phyloP scores from a whole-genome alignment of 2,329 filamentous ascomycete genomes.

The Ascochyta viciae-villosae region DNA sequence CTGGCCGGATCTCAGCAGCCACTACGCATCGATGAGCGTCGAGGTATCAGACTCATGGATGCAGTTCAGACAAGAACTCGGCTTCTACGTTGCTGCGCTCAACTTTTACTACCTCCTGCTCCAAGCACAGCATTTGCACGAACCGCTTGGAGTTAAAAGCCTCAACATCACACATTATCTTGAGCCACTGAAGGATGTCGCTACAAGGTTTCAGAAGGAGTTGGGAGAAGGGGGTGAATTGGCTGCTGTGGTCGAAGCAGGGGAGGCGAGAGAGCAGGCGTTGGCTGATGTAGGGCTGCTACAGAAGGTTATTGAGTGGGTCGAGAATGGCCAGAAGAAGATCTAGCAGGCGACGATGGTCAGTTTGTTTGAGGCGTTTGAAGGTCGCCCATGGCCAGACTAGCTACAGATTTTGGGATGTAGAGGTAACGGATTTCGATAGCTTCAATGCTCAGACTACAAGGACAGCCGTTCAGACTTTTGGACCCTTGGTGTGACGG shows the following conservation, averaged over 20 bases:
- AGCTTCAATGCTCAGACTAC: background rate
- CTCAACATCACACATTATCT: slow-evolving; percentile 54
- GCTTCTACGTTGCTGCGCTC: slow-evolving; percentile 62
- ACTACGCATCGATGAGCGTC: slow-evolving; percentile 43
- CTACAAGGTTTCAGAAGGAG: slow-evolving; percentile 46
- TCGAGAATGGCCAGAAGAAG: slow-evolving; percentile 25
- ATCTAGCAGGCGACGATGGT: background rate
- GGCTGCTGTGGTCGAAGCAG: slow-evolving; percentile 46
- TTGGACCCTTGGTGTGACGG: background rate
- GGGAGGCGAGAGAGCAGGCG: slow-evolving; percentile 44
- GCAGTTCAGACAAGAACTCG: slow-evolving; percentile 60
- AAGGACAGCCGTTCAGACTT: background rate
- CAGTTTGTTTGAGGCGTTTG: background rate
- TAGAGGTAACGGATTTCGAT: background rate
- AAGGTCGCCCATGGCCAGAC: background rate
- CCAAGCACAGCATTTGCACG: slow-evolving; percentile 56
- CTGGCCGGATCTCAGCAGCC: slow-evolving; percentile 57
- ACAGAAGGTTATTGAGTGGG: slow-evolving; percentile 45
- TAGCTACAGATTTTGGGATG: background rate
- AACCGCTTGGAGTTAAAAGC: slow-evolving; percentile 55
- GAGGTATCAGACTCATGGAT: slow-evolving; percentile 43
- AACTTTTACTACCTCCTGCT: slow-evolving; percentile 67
- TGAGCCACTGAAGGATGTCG: slow-evolving; percentile 51
- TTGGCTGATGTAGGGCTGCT: slow-evolving; percentile 43
- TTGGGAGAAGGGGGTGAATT: slow-evolving; percentile 45